Evolutionary conservation across 2,329 filamentous ascomycete species (phyloP).

Genomic region (Aspergillus glaucus): DNA sequence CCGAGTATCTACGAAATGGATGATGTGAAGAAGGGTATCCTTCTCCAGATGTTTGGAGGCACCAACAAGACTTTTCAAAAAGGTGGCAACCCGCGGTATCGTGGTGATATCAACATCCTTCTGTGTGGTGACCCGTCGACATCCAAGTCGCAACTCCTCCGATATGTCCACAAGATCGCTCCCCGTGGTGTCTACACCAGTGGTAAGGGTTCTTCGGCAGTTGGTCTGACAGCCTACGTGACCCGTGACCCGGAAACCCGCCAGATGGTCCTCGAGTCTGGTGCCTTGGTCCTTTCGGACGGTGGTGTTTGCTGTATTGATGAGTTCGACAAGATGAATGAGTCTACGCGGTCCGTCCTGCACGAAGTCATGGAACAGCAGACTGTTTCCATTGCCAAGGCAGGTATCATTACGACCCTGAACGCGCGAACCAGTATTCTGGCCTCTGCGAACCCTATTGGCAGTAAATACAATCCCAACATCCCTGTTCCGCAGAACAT

Average conservation of each 20-base stretch:
- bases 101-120: constrained; percentile 94
- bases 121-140: constrained; percentile 97
- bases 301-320: constrained; percentile 74
- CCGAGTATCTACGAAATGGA: constrained; percentile 97
- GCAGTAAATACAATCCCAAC: constrained; percentile 94
- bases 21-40: constrained; percentile 96
- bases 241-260: constrained; percentile 68
- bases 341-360: constrained; percentile 65
- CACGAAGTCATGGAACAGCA: constrained; percentile 81
- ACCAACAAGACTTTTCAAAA: constrained; percentile 98
- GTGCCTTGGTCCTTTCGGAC: constrained; percentile 66
- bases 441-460: constrained; percentile 95
- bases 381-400: constrained; percentile 71
- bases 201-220: constrained; percentile 68
- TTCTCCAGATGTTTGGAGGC: constrained; percentile 92
- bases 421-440: constrained; percentile 95
- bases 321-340: constrained; percentile 76
- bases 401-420: constrained; percentile 76
- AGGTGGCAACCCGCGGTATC: constrained; percentile 88
- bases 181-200: constrained; percentile 77
- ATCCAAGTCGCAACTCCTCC: constrained; percentile 86
- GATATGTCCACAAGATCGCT: constrained; percentile 96
- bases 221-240: constrained; percentile 71
- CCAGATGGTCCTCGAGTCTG: constrained; percentile 68
- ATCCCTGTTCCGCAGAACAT: constrained; percentile 97